A percentile compares a stretch with the other conserved stretches of the same genome.
Evolutionary conservation across 208 protist genomes (phyloP).

Genomic region (Leishmania martiniquensis): DNA sequence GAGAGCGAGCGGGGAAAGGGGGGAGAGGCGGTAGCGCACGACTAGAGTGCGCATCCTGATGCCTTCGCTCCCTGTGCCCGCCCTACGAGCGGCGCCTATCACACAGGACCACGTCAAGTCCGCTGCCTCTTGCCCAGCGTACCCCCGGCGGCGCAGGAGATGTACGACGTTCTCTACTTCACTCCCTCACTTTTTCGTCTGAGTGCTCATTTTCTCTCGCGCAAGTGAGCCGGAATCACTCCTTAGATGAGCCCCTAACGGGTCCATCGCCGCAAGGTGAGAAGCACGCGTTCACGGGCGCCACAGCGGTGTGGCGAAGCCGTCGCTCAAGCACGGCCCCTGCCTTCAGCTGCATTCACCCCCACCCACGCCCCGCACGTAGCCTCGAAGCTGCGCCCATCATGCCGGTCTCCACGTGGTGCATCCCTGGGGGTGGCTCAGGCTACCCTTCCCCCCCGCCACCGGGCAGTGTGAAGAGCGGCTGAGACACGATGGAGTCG

Average conservation of each 20-base stretch:
- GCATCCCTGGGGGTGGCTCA: neutral
- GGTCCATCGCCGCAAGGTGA: too few relatives aligned
- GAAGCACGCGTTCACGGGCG: too few relatives aligned
- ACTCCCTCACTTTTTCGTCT: neutral
- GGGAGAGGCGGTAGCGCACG: neutral
- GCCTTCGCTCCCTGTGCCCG: neutral
- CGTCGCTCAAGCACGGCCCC: too few relatives aligned
- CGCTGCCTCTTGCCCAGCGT: neutral
- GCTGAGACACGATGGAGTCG: neutral
- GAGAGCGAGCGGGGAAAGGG: too few relatives aligned
- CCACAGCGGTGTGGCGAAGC: too few relatives aligned
- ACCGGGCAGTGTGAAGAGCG: neutral
- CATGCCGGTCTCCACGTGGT: neutral
- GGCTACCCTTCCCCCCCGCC: neutral
- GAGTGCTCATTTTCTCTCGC: too few relatives aligned
- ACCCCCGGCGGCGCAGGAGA: too few relatives aligned
- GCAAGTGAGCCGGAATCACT: too few relatives aligned
- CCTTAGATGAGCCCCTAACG: too few relatives aligned
- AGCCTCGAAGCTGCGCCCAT: neutral
- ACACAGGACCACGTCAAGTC: neutral
- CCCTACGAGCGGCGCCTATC: neutral
- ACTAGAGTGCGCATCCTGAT: neutral
- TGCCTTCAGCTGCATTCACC: neutral
- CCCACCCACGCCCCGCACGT: neutral
- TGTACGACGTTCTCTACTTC: too few relatives aligned